phyloP scores from a whole-genome alignment of 805 yeast species.

The Kuraishia piskuri region DNA sequence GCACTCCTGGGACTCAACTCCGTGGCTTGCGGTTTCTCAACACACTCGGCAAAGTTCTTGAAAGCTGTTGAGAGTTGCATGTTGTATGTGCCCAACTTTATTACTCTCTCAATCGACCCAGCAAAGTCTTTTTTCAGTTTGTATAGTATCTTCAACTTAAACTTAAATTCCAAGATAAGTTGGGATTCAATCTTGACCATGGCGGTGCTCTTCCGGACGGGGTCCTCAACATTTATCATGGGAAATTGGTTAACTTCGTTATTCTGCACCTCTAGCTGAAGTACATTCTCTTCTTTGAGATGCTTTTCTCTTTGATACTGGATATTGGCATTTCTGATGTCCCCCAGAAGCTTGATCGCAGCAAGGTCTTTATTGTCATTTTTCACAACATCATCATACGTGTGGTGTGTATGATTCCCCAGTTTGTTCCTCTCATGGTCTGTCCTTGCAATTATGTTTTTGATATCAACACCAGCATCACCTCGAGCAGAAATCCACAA shows the following conservation, averaged over 20 bases:
- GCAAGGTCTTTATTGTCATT: conserved; percentile 2
- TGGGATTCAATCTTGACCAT: not conserved
- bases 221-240: too few relatives aligned
- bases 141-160: not conserved
- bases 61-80: not conserved
- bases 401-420: conserved; percentile 5
- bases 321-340: not conserved
- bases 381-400: too few relatives aligned
- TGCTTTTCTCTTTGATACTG: not conserved
- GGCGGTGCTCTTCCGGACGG: too few relatives aligned
- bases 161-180: not conserved
- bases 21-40: not conserved
- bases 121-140: not conserved
- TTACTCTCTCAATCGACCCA: not conserved
- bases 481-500: conserved; percentile 30
- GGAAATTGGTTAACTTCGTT: not conserved
- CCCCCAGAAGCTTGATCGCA: not conserved
- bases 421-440: conserved; percentile 2
- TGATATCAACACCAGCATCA: conserved; percentile 25
- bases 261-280: too few relatives aligned
- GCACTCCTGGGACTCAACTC: not conserved
- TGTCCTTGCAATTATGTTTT: conserved; percentile 17
- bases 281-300: too few relatives aligned
- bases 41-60: not conserved
- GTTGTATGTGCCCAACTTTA: not conserved